These are phyloP conservation scores for Geotrichum carabidarum DNA, from an alignment of 1,139 yeast species.

Conservation along the genomic window DNA sequence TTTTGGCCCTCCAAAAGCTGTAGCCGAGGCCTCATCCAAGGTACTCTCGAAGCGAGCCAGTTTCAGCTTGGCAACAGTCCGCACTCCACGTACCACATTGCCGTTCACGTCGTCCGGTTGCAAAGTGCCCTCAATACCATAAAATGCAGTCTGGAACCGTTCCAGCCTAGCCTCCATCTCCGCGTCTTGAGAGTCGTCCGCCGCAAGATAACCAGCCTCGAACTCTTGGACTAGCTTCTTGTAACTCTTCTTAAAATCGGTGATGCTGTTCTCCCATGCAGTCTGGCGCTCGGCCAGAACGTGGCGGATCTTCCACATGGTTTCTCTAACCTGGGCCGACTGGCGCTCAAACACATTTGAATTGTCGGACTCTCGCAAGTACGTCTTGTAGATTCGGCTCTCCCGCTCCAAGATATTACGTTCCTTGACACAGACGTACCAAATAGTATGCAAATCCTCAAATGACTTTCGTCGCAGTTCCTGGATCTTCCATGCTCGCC, in stretches of 20 bases:
- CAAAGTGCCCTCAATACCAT: constrained; percentile 51
- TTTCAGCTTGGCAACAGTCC: constrained; percentile 63
- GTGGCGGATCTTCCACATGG: constrained; percentile 76
- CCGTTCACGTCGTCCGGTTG: constrained; percentile 52
- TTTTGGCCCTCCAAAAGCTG: constrained; percentile 30
- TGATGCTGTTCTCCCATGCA: constrained; percentile 59
- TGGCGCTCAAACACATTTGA: constrained; percentile 39
- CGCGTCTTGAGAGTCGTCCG: constrained; percentile 53
- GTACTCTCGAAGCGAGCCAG: constrained; percentile 43
- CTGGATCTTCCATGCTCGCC: constrained; percentile 76
- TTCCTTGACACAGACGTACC: constrained; percentile 84
- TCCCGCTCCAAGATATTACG: constrained; percentile 78
- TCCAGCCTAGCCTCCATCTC: constrained; percentile 64
- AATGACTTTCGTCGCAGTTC: constrained; percentile 88
- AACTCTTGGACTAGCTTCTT: constrained; percentile 53
- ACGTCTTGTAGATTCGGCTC: constrained; percentile 42
- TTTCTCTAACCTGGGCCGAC: constrained; percentile 45
- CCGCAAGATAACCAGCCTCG: constrained; percentile 51
- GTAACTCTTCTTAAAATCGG: constrained; percentile 44
- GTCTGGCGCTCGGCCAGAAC: constrained; percentile 82
- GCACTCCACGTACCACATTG: constrained; percentile 62
- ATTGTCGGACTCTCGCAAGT: constrained; percentile 44
- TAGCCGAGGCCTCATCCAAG: constrained; percentile 24
- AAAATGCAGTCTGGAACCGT: constrained; percentile 74
- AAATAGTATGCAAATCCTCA: constrained; percentile 82